Conservation (phyloP, 352 stramenopile genomes). For the Pythium plurisporium region DNA sequence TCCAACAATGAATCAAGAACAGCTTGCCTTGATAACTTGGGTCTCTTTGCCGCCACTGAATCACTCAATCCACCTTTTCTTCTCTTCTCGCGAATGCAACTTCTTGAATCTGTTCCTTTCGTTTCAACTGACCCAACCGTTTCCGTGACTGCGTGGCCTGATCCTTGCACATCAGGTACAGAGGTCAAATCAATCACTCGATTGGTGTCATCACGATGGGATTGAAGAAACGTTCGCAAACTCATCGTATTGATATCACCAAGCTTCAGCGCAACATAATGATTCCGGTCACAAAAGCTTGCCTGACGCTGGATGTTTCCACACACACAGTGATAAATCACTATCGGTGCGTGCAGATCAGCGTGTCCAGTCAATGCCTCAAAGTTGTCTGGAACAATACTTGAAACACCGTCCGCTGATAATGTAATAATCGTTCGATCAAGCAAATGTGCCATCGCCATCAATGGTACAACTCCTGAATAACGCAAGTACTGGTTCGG, state of each 20-base stretch:
- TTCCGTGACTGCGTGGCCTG: no score
- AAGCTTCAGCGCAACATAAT: not conserved
- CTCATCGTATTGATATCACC: not conserved
- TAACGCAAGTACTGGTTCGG: not conserved
- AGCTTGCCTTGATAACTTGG: no score
- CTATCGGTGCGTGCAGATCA: not conserved
- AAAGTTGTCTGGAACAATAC: not conserved
- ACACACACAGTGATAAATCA: not conserved
- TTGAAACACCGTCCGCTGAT: not conserved
- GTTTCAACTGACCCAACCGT: no score
- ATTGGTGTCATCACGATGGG: no score
- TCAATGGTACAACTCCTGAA: not conserved
- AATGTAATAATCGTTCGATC: not conserved
- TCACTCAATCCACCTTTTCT: no score
- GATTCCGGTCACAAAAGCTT: not conserved
- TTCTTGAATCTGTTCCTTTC: no score
- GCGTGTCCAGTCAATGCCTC: not conserved
- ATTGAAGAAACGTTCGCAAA: not conserved
- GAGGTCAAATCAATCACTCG: not conserved
- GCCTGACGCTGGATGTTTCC: not conserved
- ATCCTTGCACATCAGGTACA: not conserved
- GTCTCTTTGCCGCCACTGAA: no score
- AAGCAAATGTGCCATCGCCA: not conserved
- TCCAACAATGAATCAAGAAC: not conserved
- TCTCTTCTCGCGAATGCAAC: no score